These are phyloP conservation scores for Leucocoprinus sp. DNA, from an alignment of 768 basidiomycete species.

Conservation along the genomic window DNA sequence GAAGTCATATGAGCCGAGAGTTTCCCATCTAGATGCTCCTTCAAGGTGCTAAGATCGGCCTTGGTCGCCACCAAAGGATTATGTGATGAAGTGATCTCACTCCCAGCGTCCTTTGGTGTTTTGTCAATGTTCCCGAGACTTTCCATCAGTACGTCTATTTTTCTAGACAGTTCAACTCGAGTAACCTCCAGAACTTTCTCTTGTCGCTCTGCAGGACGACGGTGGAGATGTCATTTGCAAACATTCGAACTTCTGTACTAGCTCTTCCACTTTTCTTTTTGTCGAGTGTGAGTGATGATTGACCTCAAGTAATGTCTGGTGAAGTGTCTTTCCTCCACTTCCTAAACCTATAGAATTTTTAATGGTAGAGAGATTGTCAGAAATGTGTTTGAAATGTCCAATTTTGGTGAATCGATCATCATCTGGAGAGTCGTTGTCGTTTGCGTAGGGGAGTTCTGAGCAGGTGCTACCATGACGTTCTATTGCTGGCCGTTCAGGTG, in stretches of 20 bases:
- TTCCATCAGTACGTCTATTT: background rate
- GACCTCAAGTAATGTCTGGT: constrained; percentile 24
- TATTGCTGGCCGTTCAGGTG: background rate
- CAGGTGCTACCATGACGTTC: background rate
- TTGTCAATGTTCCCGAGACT: constrained; percentile 15
- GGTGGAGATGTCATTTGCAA: constrained; percentile 14
- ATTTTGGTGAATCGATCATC: background rate
- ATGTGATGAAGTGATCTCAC: background rate
- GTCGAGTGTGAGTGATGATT: constrained; percentile 21
- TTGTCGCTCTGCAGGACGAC: background rate
- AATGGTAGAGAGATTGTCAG: constrained; percentile 15
- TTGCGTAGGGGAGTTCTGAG: constrained; percentile 3
- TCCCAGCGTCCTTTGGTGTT: constrained; percentile 1
- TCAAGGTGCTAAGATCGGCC: background rate
- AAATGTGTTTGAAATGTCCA: constrained; percentile 7
- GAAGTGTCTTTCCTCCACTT: constrained; percentile 21
- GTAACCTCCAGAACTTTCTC: background rate
- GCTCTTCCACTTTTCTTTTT: constrained; percentile 18
- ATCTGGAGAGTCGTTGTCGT: background rate
- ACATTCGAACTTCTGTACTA: constrained; percentile 21
- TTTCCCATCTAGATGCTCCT: background rate
- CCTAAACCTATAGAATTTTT: constrained; percentile 20
- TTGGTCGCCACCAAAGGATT: background rate
- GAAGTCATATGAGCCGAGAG: background rate
- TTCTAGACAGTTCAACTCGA: background rate